Evolutionary conservation across 2,329 filamentous ascomycete genomes (phyloP).

Genomic region (Hymenoscyphus linearis): DNA sequence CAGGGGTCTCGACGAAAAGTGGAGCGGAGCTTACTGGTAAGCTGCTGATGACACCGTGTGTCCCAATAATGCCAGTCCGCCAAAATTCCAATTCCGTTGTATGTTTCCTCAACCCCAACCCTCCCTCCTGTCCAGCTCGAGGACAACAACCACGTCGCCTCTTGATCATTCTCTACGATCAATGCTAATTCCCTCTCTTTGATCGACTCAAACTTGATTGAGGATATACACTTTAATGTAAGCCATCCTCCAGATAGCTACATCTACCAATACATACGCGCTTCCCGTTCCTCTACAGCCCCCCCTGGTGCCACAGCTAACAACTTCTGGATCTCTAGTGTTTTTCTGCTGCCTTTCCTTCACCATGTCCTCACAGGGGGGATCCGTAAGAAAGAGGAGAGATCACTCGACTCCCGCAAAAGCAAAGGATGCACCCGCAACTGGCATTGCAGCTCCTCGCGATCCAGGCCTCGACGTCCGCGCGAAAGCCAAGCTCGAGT

Average conservation of each 20-base stretch:
- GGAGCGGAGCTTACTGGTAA: no score
- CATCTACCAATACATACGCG: neutral
- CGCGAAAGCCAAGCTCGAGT: slow-evolving; percentile 38
- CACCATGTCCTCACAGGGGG: slow-evolving; percentile 30
- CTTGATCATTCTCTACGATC: slow-evolving; percentile 24
- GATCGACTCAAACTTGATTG: slow-evolving; percentile 17
- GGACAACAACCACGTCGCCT: slow-evolving; percentile 18
- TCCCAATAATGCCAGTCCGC: no score
- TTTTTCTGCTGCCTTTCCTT: slow-evolving; percentile 16
- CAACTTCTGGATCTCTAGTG: neutral
- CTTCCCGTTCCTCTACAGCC: neutral
- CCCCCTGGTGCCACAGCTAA: slow-evolving; percentile 20
- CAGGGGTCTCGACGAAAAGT: no score
- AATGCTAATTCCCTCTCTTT: slow-evolving; percentile 25
- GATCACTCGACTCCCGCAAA: slow-evolving; percentile 44
- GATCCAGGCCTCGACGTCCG: slow-evolving; percentile 46
- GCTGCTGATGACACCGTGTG: neutral
- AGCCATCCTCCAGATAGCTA: neutral
- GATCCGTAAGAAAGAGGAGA: slow-evolving; percentile 31
- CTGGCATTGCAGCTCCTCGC: slow-evolving; percentile 28
- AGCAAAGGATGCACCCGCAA: slow-evolving; percentile 41
- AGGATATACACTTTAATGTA: slow-evolving; percentile 2
- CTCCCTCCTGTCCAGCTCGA: slow-evolving; percentile 1
- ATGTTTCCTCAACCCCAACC: neutral
- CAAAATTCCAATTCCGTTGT: slow-evolving; percentile 14